Evolutionary conservation across 768 basidiomycete genomes (phyloP), one percentile per base, ranked within the genome.

Genomic region (Lentinula lateritia): DNA sequence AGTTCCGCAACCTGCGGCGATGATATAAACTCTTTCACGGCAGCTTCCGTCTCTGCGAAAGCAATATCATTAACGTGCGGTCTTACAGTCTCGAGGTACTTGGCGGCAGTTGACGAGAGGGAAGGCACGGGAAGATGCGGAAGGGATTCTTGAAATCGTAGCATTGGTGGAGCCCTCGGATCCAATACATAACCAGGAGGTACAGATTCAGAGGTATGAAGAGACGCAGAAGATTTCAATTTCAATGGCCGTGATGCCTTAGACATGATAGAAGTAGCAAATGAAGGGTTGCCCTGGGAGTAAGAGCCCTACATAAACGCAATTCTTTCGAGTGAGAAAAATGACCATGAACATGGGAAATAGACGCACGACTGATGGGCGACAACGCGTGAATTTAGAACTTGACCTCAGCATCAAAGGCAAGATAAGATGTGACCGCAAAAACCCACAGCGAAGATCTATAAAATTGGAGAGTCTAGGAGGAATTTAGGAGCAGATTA

Each of bases 31-130:
- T 78, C 75, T 2, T 83, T 75, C 1, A 93, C 90, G 13, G 79
- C 76, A 0, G 76, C 63, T 63, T 83, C 76, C 13, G 92, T 90
- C 41, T 76, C 77, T 13, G 78, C 70, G 67, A 84, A 89, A 63
- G 87, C 87, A 6, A 78, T 76, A 1, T 84, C 74, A 0, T 89
- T 81, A 41, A 95, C 80, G 63, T 90, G 87, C 0, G 96, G 95
- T 46, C 82, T 78, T 18, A 95, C 86, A 4, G 88, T 83, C 64
- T 94, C 90, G 66, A 97, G 86, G 77, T 98, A 98, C 70, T 96
- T 96, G 61, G 83, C 73, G 36, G 90, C 79, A 0, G 96, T 98
- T 1, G 92, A 91, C 8, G 84, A 74, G 45, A 98, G 83, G 1
- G 90, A 74, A 0, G 96, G 95, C 0, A 98, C 88, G 20, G 96